Conservation (phyloP, 768 basidiomycete species). For the Trichaptum fuscoviolaceum region DNA sequence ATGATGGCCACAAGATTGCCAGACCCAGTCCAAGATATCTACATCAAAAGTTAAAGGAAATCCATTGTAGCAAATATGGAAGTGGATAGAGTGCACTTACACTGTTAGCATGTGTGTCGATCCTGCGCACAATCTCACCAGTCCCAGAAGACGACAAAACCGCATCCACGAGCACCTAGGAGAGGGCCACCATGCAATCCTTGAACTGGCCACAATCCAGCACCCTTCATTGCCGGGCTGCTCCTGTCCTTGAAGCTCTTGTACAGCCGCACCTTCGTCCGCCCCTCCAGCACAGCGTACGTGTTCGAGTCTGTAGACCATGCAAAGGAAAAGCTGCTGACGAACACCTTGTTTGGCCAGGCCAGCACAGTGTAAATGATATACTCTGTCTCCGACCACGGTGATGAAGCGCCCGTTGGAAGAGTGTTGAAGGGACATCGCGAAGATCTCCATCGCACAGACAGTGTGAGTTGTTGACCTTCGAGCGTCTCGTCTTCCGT, state of each 20-base stretch:
- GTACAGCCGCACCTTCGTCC: too few species aligned
- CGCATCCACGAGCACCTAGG: too few species aligned
- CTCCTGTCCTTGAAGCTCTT: too few species aligned
- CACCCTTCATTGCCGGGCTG: too few species aligned
- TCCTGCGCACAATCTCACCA: too few species aligned
- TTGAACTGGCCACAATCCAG: too few species aligned
- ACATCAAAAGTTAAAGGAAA: slow-evolving; percentile 12
- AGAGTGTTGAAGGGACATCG: too few species aligned
- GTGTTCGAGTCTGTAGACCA: slow-evolving; percentile 98
- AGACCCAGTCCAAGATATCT: slow-evolving; percentile 89
- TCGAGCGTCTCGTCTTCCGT: slow-evolving; percentile 56
- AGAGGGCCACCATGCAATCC: too few species aligned
- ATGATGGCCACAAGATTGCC: slow-evolving; percentile 88
- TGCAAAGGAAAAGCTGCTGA: slow-evolving; percentile 86
- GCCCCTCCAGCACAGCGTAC: too few species aligned
- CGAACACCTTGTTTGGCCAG: slow-evolving; percentile 98
- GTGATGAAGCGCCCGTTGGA: too few species aligned
- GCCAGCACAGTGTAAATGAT: slow-evolving; percentile 98
- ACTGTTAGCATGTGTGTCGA: slow-evolving; percentile 91
- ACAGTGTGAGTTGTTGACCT: slow-evolving; percentile 73
- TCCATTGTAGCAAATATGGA: neutral
- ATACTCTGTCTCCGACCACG: too few species aligned
- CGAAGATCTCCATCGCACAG: slow-evolving; percentile 91
- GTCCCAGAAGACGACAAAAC: too few species aligned
- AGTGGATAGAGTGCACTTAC: slow-evolving; percentile 44